These are phyloP conservation scores for Collybiopsis confluens DNA, from an alignment of 768 basidiomycete species.

Conservation along the genomic window DNA sequence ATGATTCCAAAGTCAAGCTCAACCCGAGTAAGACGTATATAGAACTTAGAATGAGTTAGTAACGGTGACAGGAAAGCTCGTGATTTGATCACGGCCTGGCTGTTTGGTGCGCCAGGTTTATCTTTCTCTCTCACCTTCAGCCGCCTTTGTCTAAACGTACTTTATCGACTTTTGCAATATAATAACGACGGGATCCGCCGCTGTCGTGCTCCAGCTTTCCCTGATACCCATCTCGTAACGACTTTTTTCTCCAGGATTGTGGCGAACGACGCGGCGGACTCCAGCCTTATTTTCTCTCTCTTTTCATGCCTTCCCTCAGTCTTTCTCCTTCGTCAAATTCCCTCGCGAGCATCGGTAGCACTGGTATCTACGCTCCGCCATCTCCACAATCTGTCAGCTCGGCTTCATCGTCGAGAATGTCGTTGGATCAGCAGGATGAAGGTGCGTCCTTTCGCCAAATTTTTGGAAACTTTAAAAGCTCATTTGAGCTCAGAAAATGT, in stretches of 20 bases:
- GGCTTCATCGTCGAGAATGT: constrained; percentile 52
- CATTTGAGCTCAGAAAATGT: constrained; percentile 51
- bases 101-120: not conserved
- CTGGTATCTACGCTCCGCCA: constrained; percentile 29
- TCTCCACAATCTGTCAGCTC: constrained; percentile 33
- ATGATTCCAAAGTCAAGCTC: no score
- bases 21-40: no score
- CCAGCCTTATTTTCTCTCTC: constrained; percentile 9
- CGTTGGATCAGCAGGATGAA: constrained; percentile 58
- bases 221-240: constrained; percentile 38
- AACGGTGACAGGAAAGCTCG: not conserved
- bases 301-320: constrained; percentile 19
- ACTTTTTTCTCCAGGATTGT: constrained; percentile 31
- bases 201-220: constrained; percentile 36
- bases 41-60: no score
- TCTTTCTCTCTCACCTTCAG: not conserved
- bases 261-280: constrained; percentile 46
- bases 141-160: not conserved
- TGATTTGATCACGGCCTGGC: not conserved
- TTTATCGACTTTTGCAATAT: not conserved
- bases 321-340: constrained; percentile 31
- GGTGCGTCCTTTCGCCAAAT: constrained; percentile 18
- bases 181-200: constrained; percentile 41
- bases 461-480: not conserved
- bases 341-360: constrained; percentile 26